Evolutionary conservation across 768 basidiomycete species (phyloP), one percentile per base, ranked within the genome.

Genomic region (Antrodiella citrinella): DNA sequence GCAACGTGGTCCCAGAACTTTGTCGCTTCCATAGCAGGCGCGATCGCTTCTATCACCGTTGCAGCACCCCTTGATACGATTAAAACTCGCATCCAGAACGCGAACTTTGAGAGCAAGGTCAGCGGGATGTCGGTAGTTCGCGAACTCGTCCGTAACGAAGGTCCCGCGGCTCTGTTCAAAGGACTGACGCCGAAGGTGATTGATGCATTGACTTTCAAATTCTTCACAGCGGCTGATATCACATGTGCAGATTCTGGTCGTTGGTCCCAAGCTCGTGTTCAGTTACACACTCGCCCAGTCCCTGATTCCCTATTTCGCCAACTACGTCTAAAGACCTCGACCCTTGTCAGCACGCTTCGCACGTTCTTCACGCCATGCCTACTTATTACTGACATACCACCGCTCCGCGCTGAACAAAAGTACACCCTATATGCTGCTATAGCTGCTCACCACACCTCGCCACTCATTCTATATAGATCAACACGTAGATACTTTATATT

Each of bases 1-100:
- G 95, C 95, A n/a, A 97, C 95, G 0, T 97, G 93, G 92, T 73
- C 72, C 9, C 93, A 99, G 70, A 99, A 99, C 74, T 98, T 98
- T 62, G 78, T 98, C 58, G 92, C 95, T 1, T 95, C 92, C 11
- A 77, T 98, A 51, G 86, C 84, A 3, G 95, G 95, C 64, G 95
- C 94, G 38, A 84, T 96, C 38, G 86, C 95, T 2, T 94, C 91
- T 25, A 97, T 99, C 62, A 91, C 91, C 7, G 82, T 98, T 59
- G 94, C 95, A 13, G 94, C 95, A 2, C 95, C 95, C 0, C 83
- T 99, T 10, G 95, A 98, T 59, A 85, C 84, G 30, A 82, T 99
- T 71, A 99, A 99, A 75, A 93, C 94, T 18, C 89, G 94, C 22
- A 96, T 99, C 53, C 95, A 99, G 66, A 96, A 98, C 67, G 95